Percentiles rank a stretch among this genome's conserved stretches.
These are phyloP conservation scores for Blastobotrys muscicola DNA, from an alignment of 805 yeast genomes.

Conservation along the genomic window DNA sequence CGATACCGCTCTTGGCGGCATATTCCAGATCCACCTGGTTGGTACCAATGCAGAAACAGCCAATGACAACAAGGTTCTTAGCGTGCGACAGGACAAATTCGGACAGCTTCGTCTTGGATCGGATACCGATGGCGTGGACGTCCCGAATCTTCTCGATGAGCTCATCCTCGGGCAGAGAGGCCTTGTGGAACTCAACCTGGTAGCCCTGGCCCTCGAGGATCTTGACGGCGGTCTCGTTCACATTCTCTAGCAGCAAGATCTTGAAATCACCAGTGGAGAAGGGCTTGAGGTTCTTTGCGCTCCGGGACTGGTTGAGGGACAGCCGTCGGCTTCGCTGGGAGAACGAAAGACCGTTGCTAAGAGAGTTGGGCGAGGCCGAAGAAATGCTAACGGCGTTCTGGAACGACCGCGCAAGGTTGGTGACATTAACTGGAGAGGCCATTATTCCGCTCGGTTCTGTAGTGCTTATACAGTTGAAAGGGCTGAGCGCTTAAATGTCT, in stretches of 20 bases:
- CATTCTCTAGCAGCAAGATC: constrained; percentile 83
- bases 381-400: no score
- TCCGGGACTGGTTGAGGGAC: constrained; percentile 7
- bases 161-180: constrained; percentile 85
- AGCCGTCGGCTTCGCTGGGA: constrained; percentile 10
- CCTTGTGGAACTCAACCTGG: constrained; percentile 89
- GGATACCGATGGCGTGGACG: constrained; percentile 95
- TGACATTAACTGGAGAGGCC: no score
- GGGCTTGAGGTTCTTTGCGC: constrained; percentile 65
- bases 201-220: constrained; percentile 86
- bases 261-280: constrained; percentile 93
- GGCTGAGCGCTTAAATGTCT: no score
- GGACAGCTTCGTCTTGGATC: constrained; percentile 90
- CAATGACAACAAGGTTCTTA: constrained; percentile 78
- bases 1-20: constrained; percentile 89
- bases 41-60: constrained; percentile 99
- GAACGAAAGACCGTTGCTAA: constrained; percentile 3
- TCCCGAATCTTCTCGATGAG: constrained; percentile 86
- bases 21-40: constrained; percentile 90
- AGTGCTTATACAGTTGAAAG: no score
- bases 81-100: constrained; percentile 75
- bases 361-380: background rate
- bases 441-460: no score
- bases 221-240: constrained; percentile 82
- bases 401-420: no score